Percentiles rank a stretch among this genome's conserved stretches.
Conservation (phyloP, 208 protist genomes). For the Herpetomonas muscarum region DNA sequence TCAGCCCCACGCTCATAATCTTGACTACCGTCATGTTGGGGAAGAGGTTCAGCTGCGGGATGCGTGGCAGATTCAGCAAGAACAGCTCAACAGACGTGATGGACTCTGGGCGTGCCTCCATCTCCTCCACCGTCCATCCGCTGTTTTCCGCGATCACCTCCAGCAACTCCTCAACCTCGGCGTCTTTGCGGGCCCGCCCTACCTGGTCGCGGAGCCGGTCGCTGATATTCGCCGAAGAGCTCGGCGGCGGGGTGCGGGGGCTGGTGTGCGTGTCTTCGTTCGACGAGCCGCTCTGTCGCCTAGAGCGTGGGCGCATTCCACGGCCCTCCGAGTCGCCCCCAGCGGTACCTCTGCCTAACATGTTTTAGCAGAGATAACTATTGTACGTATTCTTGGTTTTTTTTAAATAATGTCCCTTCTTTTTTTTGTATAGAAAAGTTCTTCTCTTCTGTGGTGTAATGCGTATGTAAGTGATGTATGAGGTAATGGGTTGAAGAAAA, state of each 20-base stretch:
- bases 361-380: too few relatives aligned
- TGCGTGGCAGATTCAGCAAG: slow-evolving; percentile 53
- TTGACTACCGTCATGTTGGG: slow-evolving; percentile 71
- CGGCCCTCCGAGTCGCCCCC: too few relatives aligned
- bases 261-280: neutral
- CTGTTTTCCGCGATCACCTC: slow-evolving; percentile 76
- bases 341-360: too few relatives aligned
- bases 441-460: too few relatives aligned
- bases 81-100: slow-evolving; percentile 82
- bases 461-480: too few relatives aligned
- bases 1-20: slow-evolving; percentile 69
- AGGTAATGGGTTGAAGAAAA: too few relatives aligned
- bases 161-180: slow-evolving; percentile 55
- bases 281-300: neutral
- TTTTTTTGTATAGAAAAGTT: too few relatives aligned
- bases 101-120: slow-evolving; percentile 44
- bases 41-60: slow-evolving; percentile 68
- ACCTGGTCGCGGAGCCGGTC: slow-evolving; percentile 48
- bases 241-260: too few relatives aligned
- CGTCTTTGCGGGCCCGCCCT: slow-evolving; percentile 29
- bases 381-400: too few relatives aligned
- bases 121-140: slow-evolving; percentile 71
- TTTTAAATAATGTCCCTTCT: too few relatives aligned
- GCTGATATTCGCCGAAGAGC: too few relatives aligned
- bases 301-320: too few relatives aligned